These are phyloP conservation scores for Xylariaceae sp. DNA, from an alignment of 2,329 filamentous ascomycete genomes.

Conservation along the genomic window DNA sequence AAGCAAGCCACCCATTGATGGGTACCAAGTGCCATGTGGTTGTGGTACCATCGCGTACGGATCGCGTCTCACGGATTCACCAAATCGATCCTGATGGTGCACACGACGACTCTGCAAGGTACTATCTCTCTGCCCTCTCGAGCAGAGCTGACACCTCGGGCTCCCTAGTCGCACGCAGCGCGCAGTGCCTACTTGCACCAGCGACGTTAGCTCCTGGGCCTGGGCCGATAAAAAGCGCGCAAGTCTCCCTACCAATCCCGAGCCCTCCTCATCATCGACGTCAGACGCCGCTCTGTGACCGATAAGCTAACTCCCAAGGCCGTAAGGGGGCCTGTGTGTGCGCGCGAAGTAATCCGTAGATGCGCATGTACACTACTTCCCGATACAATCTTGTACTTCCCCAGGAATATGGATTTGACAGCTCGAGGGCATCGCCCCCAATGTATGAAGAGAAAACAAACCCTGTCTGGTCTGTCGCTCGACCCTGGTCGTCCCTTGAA, in stretches of 20 bases:
- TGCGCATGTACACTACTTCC: neutral
- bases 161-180: neutral
- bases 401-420: conserved; percentile 5
- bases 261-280: conserved; percentile 7
- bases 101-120: conserved; percentile 14
- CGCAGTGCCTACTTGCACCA: neutral
- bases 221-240: conserved; percentile 13
- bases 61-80: conserved; percentile 14
- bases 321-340: neutral
- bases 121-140: conserved; percentile 3
- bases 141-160: conserved; percentile 1
- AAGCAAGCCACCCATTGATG: conserved; percentile 17
- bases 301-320: neutral
- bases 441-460: neutral
- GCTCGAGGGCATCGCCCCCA: conserved; percentile 9
- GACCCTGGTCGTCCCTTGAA: conserved; percentile 13
- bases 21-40: conserved; percentile 18
- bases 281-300: conserved; percentile 2
- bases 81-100: conserved; percentile 3
- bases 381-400: conserved; percentile 12
- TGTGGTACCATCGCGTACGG: conserved; percentile 14
- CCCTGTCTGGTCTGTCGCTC: conserved; percentile 3
- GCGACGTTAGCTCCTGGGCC: neutral
- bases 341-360: neutral
- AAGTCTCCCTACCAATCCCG: neutral